These are phyloP conservation scores for Thalia dealbata DNA, from an alignment of 176 grass and related monocot species.

Conservation along the genomic window DNA sequence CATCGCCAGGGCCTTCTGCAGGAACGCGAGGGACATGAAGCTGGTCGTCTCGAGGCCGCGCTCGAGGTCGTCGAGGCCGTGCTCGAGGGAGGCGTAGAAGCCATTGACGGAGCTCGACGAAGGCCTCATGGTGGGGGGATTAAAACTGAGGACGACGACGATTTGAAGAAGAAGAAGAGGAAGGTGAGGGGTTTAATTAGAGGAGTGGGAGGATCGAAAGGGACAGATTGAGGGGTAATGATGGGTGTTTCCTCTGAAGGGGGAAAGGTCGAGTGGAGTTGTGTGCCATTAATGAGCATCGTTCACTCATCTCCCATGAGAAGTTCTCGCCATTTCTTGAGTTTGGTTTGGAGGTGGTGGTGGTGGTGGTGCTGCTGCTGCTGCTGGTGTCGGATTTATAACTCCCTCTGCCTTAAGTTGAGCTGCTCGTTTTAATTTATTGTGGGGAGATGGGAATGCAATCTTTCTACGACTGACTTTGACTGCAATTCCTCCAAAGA, in stretches of 20 bases:
- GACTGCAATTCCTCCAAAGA: no score
- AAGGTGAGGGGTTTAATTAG: neutral
- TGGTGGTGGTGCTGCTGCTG: no score
- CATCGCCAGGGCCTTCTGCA: slow-evolving; percentile 46
- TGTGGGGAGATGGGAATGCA: no score
- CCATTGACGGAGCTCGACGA: slow-evolving; percentile 48
- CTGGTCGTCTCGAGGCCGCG: slow-evolving; percentile 19
- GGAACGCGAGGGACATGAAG: slow-evolving; percentile 58
- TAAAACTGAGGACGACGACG: neutral
- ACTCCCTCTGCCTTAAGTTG: no score
- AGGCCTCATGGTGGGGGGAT: slow-evolving; percentile 37
- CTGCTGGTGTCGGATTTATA: no score
- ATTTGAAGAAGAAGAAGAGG: neutral
- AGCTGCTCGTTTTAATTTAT: no score
- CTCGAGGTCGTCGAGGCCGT: slow-evolving; percentile 65
- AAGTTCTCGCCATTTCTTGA: no score
- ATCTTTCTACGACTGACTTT: no score
- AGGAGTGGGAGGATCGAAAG: neutral
- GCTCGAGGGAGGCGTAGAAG: slow-evolving; percentile 67
- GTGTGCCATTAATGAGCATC: neutral
- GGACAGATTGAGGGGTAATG: neutral
- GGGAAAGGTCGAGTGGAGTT: slow-evolving; percentile 15
- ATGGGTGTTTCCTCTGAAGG: slow-evolving; percentile 9
- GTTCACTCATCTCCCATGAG: neutral
- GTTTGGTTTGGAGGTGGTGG: no score